Evolutionary conservation across 2,329 filamentous ascomycete species (phyloP), one percentile per base, ranked within the genome.

Genomic region (Aureobasidium mangrovei): DNA sequence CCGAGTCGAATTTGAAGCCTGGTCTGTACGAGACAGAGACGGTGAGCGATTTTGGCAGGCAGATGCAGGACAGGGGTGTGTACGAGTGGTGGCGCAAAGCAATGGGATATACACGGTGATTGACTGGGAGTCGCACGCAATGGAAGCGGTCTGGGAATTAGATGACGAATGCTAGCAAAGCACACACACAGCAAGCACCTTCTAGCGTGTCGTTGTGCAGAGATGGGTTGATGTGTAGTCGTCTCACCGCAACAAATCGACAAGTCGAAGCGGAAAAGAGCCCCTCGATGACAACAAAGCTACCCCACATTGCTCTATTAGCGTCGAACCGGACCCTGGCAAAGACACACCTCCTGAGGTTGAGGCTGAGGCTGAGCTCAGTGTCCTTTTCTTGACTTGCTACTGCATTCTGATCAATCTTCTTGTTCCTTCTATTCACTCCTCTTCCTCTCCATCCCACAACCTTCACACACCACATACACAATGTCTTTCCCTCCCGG

Each of bases 51-150:
- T 88, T 88, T 67, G 82, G 77, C 0, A 68, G 67, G 29, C 68
- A 73, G 18, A 86, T 88, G 83, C 74, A 82, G 53, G 63, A 72
- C 35, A 73, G 77, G 45, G 82, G 82, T 0, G 65, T 87, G 4
- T 73, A 73, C 59, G 65, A 62, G 0, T 89, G 85, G 85, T 88
- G 84, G 83, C 78, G 78, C 62, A 76, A 71, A 45, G 83, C 76
- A 0, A 88, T 88, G 85, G 82, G 82, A 9, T 84, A 64, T 42
- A 18, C 18, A 18, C 18, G 18, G 18, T 18, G 18, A 18, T 18
- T 18, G 18, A 18, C 18, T 18, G 18, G 18, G 1, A 18, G 18
- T 18, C 18, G 18, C 1, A 18, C 18, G 54, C 42, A 36, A 53
- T 43, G 27, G 47, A 51, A 35, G 41, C 41, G 28, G 7, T 7